phyloP scores from a whole-genome alignment of 352 stramenopile species.

The Pythium aquatile region DNA sequence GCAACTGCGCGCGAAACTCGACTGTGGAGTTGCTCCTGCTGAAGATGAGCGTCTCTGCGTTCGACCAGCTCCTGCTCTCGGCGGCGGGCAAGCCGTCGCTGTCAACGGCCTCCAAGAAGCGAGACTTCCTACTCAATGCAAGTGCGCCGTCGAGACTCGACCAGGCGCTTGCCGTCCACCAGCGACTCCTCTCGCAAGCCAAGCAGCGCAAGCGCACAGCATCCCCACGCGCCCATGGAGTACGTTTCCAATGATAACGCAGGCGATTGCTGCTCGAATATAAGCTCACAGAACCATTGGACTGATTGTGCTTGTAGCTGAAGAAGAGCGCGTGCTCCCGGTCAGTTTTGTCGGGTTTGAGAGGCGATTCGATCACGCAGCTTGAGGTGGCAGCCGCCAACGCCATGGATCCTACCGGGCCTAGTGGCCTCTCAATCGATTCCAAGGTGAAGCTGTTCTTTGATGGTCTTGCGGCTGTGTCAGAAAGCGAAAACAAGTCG shows the following conservation, averaged over 20 bases:
- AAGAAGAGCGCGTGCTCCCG: conserved; percentile 17
- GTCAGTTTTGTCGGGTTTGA: conserved; percentile 9
- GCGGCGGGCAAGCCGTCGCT: conserved; percentile 16
- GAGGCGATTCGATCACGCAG: conserved; percentile 4
- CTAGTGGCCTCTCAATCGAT: neutral
- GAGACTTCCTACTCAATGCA: conserved; percentile 5
- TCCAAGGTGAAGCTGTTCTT: conserved; percentile 23
- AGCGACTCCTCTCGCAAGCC: conserved; percentile 4
- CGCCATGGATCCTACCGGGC: neutral
- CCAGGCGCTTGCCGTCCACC: conserved; percentile 1
- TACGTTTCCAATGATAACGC: neutral
- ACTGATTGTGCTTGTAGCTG: conserved; percentile 2
- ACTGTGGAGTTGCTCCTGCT: neutral
- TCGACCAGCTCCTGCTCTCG: conserved; percentile 25
- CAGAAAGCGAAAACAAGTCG: neutral
- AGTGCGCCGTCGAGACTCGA: neutral
- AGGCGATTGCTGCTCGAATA: neutral
- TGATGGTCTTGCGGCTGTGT: conserved; percentile 2
- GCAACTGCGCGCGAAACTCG: neutral
- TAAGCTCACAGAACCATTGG: neutral
- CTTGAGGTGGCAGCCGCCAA: neutral
- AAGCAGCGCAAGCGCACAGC: neutral
- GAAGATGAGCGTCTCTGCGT: conserved; percentile 21
- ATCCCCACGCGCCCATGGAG: conserved; percentile 6
- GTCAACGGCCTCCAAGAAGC: conserved; percentile 4